Percentiles rank a stretch among this genome's conserved stretches.
These are phyloP conservation scores for Phytophthora gonapodyides DNA, from an alignment of 352 stramenopile species.

Conservation along the genomic window DNA sequence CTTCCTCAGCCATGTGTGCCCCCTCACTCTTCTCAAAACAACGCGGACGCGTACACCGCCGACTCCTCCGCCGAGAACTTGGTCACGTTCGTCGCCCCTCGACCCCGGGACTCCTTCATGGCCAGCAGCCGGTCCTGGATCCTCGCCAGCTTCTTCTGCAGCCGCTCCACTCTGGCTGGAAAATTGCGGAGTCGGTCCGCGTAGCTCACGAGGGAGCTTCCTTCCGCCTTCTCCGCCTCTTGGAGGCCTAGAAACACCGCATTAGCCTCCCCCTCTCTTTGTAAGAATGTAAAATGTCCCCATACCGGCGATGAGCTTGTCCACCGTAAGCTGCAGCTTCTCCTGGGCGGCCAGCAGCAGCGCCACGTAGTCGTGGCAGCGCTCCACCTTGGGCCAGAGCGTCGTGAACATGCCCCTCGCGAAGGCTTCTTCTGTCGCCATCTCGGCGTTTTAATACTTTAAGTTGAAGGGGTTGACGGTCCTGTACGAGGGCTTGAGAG, in stretches of 20 bases:
- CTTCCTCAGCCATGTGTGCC: neutral
- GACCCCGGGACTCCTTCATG: constrained; percentile 60
- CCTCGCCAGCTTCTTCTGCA: constrained; percentile 71
- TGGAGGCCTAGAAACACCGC: constrained; percentile 45
- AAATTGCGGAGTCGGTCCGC: constrained; percentile 76
- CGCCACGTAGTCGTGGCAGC: constrained; percentile 77
- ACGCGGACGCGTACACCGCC: constrained; percentile 39
- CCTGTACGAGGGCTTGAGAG: neutral
- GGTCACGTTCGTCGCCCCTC: constrained; percentile 27
- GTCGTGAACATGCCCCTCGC: constrained; percentile 79
- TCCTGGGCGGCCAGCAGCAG: constrained; percentile 72
- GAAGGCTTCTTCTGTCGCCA: constrained; percentile 44
- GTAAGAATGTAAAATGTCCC: neutral
- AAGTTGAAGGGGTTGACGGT: neutral
- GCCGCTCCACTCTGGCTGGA: constrained; percentile 56
- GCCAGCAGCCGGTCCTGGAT: constrained; percentile 70
- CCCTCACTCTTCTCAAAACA: constrained; percentile 46
- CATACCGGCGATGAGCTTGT: constrained; percentile 61
- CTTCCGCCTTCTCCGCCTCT: constrained; percentile 63
- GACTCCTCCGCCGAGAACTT: constrained; percentile 33
- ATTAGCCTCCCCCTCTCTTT: neutral
- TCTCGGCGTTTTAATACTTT: constrained; percentile 15
- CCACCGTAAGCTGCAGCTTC: constrained; percentile 71
- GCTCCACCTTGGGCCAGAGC: constrained; percentile 85
- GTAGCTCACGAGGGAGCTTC: constrained; percentile 66